Evolutionary conservation across 345 rosid species (phyloP).

Genomic region (Aethionema arabicum): DNA sequence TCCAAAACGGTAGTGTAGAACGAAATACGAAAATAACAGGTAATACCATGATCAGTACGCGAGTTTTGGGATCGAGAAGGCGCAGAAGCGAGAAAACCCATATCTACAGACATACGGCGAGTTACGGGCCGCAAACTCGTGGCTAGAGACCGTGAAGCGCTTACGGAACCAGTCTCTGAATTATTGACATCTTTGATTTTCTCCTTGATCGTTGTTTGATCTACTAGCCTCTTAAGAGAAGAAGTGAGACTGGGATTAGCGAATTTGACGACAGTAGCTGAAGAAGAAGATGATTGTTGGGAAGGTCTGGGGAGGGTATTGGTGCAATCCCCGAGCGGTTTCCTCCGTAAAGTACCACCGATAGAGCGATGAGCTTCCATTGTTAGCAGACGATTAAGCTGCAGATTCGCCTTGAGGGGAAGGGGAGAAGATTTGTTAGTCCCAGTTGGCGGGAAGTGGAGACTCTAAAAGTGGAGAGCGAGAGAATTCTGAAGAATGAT

Average conservation of each 20-base stretch:
- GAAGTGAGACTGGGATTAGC: constrained; percentile 37
- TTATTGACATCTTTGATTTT: not conserved
- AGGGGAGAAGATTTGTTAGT: constrained; percentile 16
- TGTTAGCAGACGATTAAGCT: constrained; percentile 3
- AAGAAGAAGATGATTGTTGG: constrained; percentile 28
- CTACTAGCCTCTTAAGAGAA: constrained; percentile 35
- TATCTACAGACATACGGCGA: constrained; percentile 30
- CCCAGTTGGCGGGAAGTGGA: constrained; percentile 26
- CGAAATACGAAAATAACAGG: constrained; percentile 10
- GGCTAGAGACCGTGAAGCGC: constrained; percentile 15
- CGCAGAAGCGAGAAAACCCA: constrained; percentile 17
- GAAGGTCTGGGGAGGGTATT: constrained; percentile 32
- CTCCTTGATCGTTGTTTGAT: constrained; percentile 33
- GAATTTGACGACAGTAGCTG: constrained; percentile 24
- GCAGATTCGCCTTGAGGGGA: constrained; percentile 2
- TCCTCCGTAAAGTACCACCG: constrained; percentile 17
- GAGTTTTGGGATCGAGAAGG: constrained; percentile 25
- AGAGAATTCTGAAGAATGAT: too few species aligned
- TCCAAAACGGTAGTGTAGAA: not conserved
- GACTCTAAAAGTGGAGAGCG: too few species aligned
- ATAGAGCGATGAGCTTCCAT: constrained; percentile 29
- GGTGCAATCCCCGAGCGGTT: constrained; percentile 40
- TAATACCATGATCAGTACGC: constrained; percentile 26
- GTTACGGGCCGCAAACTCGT: constrained; percentile 8
- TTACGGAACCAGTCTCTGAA: not conserved